phyloP scores from a whole-genome alignment of 306 rosid genomes.

The Glycine tomentella region DNA sequence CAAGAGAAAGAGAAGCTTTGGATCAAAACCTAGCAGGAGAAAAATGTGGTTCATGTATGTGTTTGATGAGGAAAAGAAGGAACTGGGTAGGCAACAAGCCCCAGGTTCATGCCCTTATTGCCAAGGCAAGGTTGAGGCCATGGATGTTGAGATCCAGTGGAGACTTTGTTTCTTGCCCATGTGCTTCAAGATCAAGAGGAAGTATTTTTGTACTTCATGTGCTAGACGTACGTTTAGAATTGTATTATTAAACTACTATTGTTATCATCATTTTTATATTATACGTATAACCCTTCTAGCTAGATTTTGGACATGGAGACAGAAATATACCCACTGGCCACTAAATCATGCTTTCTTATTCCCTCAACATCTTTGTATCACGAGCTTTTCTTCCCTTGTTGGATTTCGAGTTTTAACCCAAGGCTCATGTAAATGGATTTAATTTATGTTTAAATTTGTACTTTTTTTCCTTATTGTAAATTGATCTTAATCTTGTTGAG shows the following conservation, averaged over 20 bases:
- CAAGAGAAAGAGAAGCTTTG: background rate
- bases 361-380: background rate
- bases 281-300: background rate
- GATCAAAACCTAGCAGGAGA: slow-evolving; percentile 20
- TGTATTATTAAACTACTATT: slow-evolving; percentile 11
- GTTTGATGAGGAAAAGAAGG: slow-evolving; percentile 75
- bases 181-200: slow-evolving; percentile 81
- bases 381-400: background rate
- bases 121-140: slow-evolving; percentile 78
- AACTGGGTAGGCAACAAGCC: slow-evolving; percentile 74
- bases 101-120: slow-evolving; percentile 87
- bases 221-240: slow-evolving; percentile 72
- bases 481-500: background rate
- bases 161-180: slow-evolving; percentile 74
- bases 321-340: background rate
- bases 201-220: slow-evolving; percentile 74
- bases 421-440: slow-evolving; percentile 25
- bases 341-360: background rate
- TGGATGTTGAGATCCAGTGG: slow-evolving; percentile 78
- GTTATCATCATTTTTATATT: too few species aligned
- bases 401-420: background rate
- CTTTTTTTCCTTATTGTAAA: background rate
- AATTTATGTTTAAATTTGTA: background rate
- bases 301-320: slow-evolving; percentile 2
- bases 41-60: slow-evolving; percentile 72